Percentiles rank a stretch among this genome's conserved stretches.
Conservation (phyloP, 2,329 filamentous ascomycete genomes). For the Trematosphaeria pertusa region DNA sequence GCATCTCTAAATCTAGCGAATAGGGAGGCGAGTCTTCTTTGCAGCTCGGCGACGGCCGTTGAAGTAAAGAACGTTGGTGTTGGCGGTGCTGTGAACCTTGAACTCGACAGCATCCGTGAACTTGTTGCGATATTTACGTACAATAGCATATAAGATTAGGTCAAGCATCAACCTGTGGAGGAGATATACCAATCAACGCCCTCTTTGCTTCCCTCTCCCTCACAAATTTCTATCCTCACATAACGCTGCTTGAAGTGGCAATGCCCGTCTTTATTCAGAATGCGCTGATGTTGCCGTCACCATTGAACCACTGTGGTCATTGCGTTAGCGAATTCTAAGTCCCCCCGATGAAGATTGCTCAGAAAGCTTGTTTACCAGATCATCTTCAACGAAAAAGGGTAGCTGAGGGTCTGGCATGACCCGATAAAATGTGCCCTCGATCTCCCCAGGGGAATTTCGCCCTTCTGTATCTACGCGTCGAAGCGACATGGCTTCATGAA, state of each 20-base stretch:
- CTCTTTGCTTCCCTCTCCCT: conserved; percentile 48
- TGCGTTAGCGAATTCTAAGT: not conserved
- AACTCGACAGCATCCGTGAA: conserved; percentile 48
- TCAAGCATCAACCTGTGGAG: not conserved
- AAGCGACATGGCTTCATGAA: conserved; percentile 25
- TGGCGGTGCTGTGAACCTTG: conserved; percentile 42
- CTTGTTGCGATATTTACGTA: conserved; percentile 46
- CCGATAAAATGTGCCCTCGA: conserved; percentile 28
- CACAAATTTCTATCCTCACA: conserved; percentile 49
- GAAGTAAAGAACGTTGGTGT: conserved; percentile 26
- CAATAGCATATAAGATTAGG: not conserved
- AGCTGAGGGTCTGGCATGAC: conserved; percentile 33
- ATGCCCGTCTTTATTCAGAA: conserved; percentile 44
- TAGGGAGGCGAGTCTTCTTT: conserved; percentile 26
- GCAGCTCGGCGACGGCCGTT: conserved; percentile 17
- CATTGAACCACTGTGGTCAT: conserved; percentile 39
- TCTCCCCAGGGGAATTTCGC: conserved; percentile 20
- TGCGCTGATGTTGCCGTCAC: conserved; percentile 51
- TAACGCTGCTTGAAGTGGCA: conserved; percentile 47
- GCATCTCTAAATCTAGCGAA: conserved; percentile 20
- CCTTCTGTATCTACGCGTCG: conserved; percentile 20
- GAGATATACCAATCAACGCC: conserved; percentile 17
- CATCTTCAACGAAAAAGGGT: conserved; percentile 21
- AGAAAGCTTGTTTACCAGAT: conserved; percentile 2
- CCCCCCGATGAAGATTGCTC: not conserved